Base-by-base conservation (phyloP, 805 yeast genomes). In the Sugiyamaella mastotermitis region DNA sequence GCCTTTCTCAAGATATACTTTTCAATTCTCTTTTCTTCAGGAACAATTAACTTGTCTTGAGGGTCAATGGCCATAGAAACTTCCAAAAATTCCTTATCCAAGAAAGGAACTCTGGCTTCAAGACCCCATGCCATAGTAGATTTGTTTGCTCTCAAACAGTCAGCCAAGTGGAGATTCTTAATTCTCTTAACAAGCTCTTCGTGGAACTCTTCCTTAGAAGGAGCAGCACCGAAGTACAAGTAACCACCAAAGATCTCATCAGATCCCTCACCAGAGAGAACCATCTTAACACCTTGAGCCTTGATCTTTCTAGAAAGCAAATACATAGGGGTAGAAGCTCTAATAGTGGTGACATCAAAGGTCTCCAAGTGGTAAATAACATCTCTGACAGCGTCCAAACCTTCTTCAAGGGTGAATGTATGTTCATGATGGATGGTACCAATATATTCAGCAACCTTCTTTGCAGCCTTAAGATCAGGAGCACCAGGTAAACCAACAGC, bases 111-210 rank as follows among this genome's bases (percentile, higher is more conserved):
- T 69, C 99, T 83, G 46, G 98, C 98, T 71, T 92, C 99, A 49
- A 92, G 76, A 65, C 99, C 99, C 99, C 99, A 92, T 31, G 99
- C 97, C 96, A 92, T 85, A 43, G 99, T 92, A 23, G 97, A 88
- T 70, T 92, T 92, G 83, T 92, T 92, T 49, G 99, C 99, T 67
- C 99, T 82, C 62, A 92, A 71, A 72, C 97, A 90, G 71, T 92
- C 99, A 46, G 97, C 86, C 53, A 79, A 79, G 66, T 92, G 96
- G 67, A 92, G 74, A 90, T 92, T 88, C 74, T 92, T 86, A 55
- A 92, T 97, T 65, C 99, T 78, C 70, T 82, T 73, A 47, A 92
- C 95, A 67, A 94, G 83, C 71, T 92, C 99, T 46, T 78, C 70
- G 68, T 92, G 97, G 87, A 92, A 92, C 56, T 86, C 98, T 41